These are phyloP conservation scores for Garcia nutans DNA, from an alignment of 345 rosid genomes.

Conservation along the genomic window DNA sequence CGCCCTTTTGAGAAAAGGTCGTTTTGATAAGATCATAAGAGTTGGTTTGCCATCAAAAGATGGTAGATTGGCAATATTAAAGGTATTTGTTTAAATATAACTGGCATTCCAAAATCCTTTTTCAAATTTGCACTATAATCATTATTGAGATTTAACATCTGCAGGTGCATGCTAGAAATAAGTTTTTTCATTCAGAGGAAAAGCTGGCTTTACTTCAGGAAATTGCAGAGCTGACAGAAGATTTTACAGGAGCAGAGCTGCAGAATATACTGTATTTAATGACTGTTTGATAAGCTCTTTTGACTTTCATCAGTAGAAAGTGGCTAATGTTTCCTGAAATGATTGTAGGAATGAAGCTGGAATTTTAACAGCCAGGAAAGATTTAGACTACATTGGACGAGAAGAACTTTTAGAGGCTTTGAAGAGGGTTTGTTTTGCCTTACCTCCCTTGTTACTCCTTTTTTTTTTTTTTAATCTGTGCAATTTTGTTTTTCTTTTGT, in stretches of 20 bases:
- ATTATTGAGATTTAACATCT: constrained; percentile 17
- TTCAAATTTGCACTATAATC: constrained; percentile 9
- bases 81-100: constrained; percentile 36
- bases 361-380: constrained; percentile 95
- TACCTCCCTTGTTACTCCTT: not conserved
- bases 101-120: constrained; percentile 4
- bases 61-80: constrained; percentile 87
- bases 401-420: constrained; percentile 91
- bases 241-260: constrained; percentile 96
- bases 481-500: not conserved
- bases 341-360: constrained; percentile 89
- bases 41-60: constrained; percentile 94
- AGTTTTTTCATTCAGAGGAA: constrained; percentile 82
- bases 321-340: constrained; percentile 26
- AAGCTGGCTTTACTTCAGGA: constrained; percentile 69
- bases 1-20: constrained; percentile 95
- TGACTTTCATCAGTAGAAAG: constrained; percentile 1
- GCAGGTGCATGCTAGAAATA: constrained; percentile 97
- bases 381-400: constrained; percentile 76
- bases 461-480: not conserved
- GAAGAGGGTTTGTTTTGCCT: constrained; percentile 61
- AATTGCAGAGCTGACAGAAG: constrained; percentile 77
- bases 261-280: constrained; percentile 76
- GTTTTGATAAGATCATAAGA: constrained; percentile 90
- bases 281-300: constrained; percentile 11